Conservation (phyloP, 768 basidiomycete genomes). For the Boletus pseudopeckii region DNA sequence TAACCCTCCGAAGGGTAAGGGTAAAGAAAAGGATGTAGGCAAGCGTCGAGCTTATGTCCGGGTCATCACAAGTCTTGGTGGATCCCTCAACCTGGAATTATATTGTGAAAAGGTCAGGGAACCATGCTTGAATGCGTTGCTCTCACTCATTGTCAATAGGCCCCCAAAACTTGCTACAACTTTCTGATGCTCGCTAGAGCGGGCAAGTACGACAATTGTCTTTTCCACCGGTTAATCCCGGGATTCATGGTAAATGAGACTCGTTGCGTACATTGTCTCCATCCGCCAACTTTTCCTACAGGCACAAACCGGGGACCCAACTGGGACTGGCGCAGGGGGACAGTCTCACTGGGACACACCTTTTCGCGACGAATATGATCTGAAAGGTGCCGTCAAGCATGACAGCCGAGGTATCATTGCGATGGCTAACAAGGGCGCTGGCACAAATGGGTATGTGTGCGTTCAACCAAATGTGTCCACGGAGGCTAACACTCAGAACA, state of each 20-base stretch:
- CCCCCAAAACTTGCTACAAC: slow-evolving; percentile 98
- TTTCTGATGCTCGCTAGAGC: slow-evolving; percentile 90
- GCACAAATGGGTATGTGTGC: slow-evolving; percentile 71
- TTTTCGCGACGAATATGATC: slow-evolving; percentile 90
- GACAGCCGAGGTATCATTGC: slow-evolving; percentile 81
- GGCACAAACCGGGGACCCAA: slow-evolving; percentile 99
- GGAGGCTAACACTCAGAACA: background rate
- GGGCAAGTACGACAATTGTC: slow-evolving; percentile 85
- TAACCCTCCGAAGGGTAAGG: slow-evolving; percentile 75
- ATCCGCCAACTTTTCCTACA: slow-evolving; percentile 28
- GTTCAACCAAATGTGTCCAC: background rate
- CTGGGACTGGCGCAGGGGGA: slow-evolving; percentile 92
- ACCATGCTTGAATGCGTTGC: background rate
- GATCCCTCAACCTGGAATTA: slow-evolving; percentile 77
- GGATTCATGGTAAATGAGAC: slow-evolving; percentile 78
- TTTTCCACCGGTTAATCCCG: slow-evolving; percentile 92
- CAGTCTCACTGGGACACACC: slow-evolving; percentile 93
- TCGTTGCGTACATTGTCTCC: background rate
- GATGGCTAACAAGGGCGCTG: slow-evolving; percentile 95
- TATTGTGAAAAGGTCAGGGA: slow-evolving; percentile 77
- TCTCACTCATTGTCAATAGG: slow-evolving; percentile 43
- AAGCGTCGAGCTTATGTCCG: slow-evolving; percentile 93
- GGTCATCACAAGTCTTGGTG: slow-evolving; percentile 92
- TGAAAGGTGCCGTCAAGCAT: slow-evolving; percentile 86
- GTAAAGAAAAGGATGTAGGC: slow-evolving; percentile 90